Conservation (phyloP, 73 alveolate species). For the Urostyla sp. region DNA sequence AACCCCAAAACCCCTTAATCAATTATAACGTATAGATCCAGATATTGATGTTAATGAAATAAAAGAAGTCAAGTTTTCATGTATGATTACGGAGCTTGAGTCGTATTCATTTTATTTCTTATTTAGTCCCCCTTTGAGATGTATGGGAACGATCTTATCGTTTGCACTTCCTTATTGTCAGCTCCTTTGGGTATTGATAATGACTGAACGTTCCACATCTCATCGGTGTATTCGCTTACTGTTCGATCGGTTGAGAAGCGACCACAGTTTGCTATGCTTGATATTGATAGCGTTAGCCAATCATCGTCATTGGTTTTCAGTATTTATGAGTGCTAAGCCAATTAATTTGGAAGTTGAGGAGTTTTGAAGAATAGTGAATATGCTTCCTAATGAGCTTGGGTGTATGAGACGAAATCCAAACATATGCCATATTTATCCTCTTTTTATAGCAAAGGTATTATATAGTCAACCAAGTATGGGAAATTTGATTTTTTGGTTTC, state of each 20-base stretch:
- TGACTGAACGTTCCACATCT: constrained; percentile 65
- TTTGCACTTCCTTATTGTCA: constrained; percentile 16
- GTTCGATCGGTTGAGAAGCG: constrained; percentile 81
- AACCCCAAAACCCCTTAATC: not conserved
- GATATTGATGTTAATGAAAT: not conserved
- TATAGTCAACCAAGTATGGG: not conserved
- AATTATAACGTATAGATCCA: too few relatives aligned
- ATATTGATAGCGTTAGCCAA: constrained; percentile 22
- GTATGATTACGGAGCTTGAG: constrained; percentile 43
- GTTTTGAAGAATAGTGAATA: constrained; percentile 6
- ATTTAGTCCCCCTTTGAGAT: constrained; percentile 33
- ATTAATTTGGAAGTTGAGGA: not conserved
- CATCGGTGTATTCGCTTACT: constrained; percentile 81
- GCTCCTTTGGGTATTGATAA: constrained; percentile 49
- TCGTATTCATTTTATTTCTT: constrained; percentile 46
- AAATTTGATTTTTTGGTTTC: too few relatives aligned
- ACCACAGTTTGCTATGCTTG: constrained; percentile 43
- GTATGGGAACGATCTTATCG: constrained; percentile 44
- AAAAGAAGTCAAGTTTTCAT: constrained; percentile 12
- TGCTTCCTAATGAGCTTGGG: constrained; percentile 42
- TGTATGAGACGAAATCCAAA: constrained; percentile 14
- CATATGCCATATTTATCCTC: constrained; percentile 42
- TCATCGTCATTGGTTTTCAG: constrained; percentile 1
- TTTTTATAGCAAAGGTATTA: not conserved
- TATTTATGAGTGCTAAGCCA: not conserved